phyloP scores from a whole-genome alignment of 139 green algal species.

The Volvox reticuliferus region DNA sequence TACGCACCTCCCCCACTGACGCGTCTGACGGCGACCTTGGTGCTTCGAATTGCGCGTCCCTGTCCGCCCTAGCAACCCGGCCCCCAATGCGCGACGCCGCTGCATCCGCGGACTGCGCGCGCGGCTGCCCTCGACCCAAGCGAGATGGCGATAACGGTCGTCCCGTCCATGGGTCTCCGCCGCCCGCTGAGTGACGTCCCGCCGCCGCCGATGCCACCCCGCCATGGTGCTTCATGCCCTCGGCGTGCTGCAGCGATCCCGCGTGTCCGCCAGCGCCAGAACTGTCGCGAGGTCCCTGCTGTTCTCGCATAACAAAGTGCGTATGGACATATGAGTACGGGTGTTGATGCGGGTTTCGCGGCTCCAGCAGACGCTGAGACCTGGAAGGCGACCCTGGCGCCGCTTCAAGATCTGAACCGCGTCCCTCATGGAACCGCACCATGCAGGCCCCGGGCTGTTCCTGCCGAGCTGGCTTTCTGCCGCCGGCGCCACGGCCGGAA shows the following conservation, averaged over 20 bases:
- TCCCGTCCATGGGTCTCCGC: neutral
- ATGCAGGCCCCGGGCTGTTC: neutral
- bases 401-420: neutral
- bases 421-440: neutral
- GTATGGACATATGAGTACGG: no score
- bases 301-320: no score
- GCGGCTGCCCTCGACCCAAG: neutral
- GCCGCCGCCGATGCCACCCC: neutral
- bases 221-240: neutral
- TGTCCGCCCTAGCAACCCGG: neutral
- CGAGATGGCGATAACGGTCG: neutral
- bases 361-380: neutral
- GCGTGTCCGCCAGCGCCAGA: neutral
- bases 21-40: neutral
- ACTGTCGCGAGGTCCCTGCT: neutral
- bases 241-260: neutral
- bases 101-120: no score
- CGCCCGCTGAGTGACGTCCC: neutral
- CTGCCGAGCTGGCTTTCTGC: neutral
- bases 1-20: neutral
- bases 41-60: neutral
- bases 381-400: neutral
- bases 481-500: no score
- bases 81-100: no score
- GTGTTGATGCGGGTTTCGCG: neutral